Conservation (phyloP, 768 basidiomycete species). For the Coprinopsis cinerea region DNA sequence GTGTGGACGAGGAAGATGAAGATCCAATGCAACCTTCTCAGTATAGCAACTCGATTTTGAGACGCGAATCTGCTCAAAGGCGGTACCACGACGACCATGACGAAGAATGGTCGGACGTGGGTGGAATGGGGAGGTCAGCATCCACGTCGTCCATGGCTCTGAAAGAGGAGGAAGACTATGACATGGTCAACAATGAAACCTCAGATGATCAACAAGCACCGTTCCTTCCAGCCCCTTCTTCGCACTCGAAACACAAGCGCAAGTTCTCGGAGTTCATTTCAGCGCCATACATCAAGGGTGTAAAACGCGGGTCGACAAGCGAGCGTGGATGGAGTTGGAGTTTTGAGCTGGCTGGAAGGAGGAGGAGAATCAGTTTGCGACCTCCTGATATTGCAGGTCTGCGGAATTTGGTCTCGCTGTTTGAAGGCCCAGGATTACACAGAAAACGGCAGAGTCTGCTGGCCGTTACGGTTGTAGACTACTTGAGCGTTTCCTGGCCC, state of each 20-base stretch:
- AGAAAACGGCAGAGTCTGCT: background rate
- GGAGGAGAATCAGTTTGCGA: constrained; percentile 46
- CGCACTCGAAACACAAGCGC: constrained; percentile 11
- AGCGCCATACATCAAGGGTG: constrained; percentile 26
- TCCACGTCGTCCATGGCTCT: background rate
- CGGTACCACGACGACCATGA: constrained; percentile 22
- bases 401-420: background rate
- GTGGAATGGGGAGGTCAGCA: constrained; percentile 4
- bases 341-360: constrained; percentile 49
- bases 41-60: constrained; percentile 33
- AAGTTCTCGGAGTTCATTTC: constrained; percentile 31
- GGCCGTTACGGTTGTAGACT: constrained; percentile 1
- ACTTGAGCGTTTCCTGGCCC: constrained; percentile 5
- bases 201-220: constrained; percentile 3
- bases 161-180: constrained; percentile 13
- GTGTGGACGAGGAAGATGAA: constrained; percentile 37
- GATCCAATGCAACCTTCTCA: constrained; percentile 47
- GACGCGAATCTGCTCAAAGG: constrained; percentile 26
- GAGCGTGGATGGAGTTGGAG: constrained; percentile 41
- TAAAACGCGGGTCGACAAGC: constrained; percentile 12
- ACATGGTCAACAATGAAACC: constrained; percentile 3
- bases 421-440: constrained; percentile 1
- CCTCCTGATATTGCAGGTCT: constrained; percentile 24
- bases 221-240: constrained; percentile 2
- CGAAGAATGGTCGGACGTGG: constrained; percentile 31